These are phyloP conservation scores for Lodderomyces margitis DNA, from an alignment of 1,139 yeast species.

Conservation along the genomic window DNA sequence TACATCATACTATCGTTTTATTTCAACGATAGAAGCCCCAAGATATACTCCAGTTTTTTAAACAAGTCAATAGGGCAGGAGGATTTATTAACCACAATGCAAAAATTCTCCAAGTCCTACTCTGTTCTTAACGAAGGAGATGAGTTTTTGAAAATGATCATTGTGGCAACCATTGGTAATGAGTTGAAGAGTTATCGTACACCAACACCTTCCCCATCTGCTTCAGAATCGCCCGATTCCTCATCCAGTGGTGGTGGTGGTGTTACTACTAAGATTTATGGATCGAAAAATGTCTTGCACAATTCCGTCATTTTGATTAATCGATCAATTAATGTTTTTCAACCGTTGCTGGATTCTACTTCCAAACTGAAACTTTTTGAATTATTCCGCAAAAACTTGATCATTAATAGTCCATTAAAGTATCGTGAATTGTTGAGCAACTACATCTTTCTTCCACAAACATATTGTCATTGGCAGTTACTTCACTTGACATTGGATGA, in stretches of 20 bases:
- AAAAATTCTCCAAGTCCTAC: slow-evolving; percentile 28
- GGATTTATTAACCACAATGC: slow-evolving; percentile 20
- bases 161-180: slow-evolving; percentile 39
- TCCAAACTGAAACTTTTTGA: slow-evolving; percentile 24
- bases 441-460: slow-evolving; percentile 39
- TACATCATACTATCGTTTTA: slow-evolving; percentile 41
- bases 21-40: slow-evolving; percentile 38
- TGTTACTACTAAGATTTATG: slow-evolving; percentile 27
- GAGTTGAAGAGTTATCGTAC: slow-evolving; percentile 36
- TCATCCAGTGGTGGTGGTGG: background rate
- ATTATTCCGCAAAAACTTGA: slow-evolving; percentile 41
- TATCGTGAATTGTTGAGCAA: slow-evolving; percentile 44
- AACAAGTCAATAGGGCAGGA: slow-evolving; percentile 23
- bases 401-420: slow-evolving; percentile 44
- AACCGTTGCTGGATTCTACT: slow-evolving; percentile 5
- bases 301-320: slow-evolving; percentile 48
- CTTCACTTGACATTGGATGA: slow-evolving; percentile 41
- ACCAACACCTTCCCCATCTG: slow-evolving; percentile 9
- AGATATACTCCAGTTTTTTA: slow-evolving; percentile 32
- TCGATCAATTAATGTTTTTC: slow-evolving; percentile 34
- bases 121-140: slow-evolving; percentile 20
- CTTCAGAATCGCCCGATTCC: background rate
- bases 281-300: slow-evolving; percentile 42
- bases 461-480: slow-evolving; percentile 40
- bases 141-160: slow-evolving; percentile 32